Evolutionary conservation across 257 asterid genomes (phyloP).

Genomic region (Lycium ferocissimum): DNA sequence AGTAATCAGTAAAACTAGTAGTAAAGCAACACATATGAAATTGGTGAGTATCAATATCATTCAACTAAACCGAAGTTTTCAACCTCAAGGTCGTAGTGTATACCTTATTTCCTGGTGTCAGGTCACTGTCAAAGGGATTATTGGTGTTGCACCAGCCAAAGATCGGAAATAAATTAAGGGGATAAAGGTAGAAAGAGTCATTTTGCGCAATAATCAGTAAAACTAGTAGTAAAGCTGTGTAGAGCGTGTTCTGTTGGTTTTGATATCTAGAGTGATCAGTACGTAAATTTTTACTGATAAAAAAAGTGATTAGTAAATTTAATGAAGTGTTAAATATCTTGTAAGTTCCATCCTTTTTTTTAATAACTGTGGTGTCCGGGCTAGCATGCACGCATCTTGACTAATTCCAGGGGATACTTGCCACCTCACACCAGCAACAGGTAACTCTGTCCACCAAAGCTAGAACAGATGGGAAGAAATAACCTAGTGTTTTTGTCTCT

Average conservation of each 20-base stretch:
- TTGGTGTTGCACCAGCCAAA: slow-evolving; percentile 21
- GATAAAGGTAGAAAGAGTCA: not conserved
- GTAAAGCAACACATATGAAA: not conserved
- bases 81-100: not conserved
- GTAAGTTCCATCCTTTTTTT: not conserved
- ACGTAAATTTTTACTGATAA: not conserved
- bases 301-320: not conserved
- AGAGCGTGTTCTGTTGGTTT: not conserved
- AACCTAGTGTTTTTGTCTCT: no score
- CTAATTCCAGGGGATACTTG: no score
- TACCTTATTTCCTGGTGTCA: slow-evolving; percentile 22
- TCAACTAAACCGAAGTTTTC: not conserved
- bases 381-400: no score
- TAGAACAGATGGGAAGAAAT: no score
- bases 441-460: no score
- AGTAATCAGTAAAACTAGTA: not conserved
- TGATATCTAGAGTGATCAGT: not conserved
- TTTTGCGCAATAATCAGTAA: not conserved
- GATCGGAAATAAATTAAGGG: not conserved
- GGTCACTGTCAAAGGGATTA: slow-evolving; percentile 17
- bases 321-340: not conserved
- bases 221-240: not conserved
- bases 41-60: slow-evolving; percentile 59
- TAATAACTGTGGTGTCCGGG: no score
- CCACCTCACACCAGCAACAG: no score